Evolutionary conservation across 352 stramenopile species (phyloP).

Genomic region (Elongisporangium prolatum): DNA sequence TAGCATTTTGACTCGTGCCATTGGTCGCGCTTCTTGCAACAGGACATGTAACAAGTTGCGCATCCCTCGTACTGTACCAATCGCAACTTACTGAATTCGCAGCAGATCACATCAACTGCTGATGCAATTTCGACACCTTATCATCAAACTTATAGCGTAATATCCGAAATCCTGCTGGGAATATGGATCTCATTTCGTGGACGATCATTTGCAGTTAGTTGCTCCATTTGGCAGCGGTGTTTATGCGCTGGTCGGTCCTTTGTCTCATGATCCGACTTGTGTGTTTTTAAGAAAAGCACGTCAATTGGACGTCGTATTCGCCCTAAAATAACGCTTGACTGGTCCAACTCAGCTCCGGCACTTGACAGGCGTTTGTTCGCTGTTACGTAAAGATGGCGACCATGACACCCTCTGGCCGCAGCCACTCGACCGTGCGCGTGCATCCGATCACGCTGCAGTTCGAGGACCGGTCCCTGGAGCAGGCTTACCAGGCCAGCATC

Average conservation of each 20-base stretch:
- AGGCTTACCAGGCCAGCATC: constrained; percentile 51
- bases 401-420: constrained; percentile 4
- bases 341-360: neutral
- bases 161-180: too few species aligned
- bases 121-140: too few species aligned
- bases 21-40: too few species aligned
- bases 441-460: constrained; percentile 82
- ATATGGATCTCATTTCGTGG: too few species aligned
- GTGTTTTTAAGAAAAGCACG: too few species aligned
- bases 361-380: neutral
- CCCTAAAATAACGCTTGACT: neutral
- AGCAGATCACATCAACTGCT: too few species aligned
- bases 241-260: neutral
- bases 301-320: neutral
- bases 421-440: constrained; percentile 76
- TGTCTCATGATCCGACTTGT: neutral
- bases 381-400: neutral
- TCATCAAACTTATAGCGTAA: too few species aligned
- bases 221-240: neutral
- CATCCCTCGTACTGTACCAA: too few species aligned
- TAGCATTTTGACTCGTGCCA: too few species aligned
- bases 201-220: too few species aligned
- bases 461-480: constrained; percentile 60
- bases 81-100: too few species aligned
- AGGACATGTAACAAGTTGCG: too few species aligned